Evolutionary conservation across 148 eudicot species (phyloP), one percentile per base, ranked within the genome.

Genomic region (Chenopodium quinoa): DNA sequence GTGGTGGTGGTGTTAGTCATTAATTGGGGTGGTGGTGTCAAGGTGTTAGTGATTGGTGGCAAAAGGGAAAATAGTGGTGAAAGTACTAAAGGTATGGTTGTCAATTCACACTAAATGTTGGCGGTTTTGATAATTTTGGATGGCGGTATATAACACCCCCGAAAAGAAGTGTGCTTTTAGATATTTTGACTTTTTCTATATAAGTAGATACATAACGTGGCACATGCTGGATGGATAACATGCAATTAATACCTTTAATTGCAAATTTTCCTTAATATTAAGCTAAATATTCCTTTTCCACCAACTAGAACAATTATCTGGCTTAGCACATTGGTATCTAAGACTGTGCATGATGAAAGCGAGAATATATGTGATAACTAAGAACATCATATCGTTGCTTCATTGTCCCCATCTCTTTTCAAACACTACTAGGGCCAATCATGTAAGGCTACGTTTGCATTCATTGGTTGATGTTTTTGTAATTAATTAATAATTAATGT

Each of bases 361-460:
- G 29, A 82, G 75, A 82, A 54, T 68, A 75, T 75, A 54, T 66
- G 44, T 37, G 66, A 65, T 50, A 75, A 70, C 10, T 37, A 67
- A 73, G 34, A 68, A 23, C 66, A 47, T 68, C 77, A 23, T 54
- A 47, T 68, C 77, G 52, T 52, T 67, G 52, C 66, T 71, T 58
- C 70, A 56, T 70, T 79, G 81, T 19, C 56, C 25, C 65, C 56
- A n/a, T 17, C 34, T 48, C 23, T 48, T 63, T 11, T 44, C 40
- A 46, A 37, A 37, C 44, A 37, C 44, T 37, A 20, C 40, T 63
- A 73, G 48, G 46, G 63, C 70, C 82, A 63, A 64, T 74, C 13
- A 64, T 29, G 40, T 54, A 32, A 74, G 20, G n/a, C 46, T 31
- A 56, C 13, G n/a, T 52, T 22, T 25, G 25, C 23, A 78, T 46